These are phyloP conservation scores for Bocquillonia castaneifolia DNA, from an alignment of 441 rosid genomes.

Conservation along the genomic window DNA sequence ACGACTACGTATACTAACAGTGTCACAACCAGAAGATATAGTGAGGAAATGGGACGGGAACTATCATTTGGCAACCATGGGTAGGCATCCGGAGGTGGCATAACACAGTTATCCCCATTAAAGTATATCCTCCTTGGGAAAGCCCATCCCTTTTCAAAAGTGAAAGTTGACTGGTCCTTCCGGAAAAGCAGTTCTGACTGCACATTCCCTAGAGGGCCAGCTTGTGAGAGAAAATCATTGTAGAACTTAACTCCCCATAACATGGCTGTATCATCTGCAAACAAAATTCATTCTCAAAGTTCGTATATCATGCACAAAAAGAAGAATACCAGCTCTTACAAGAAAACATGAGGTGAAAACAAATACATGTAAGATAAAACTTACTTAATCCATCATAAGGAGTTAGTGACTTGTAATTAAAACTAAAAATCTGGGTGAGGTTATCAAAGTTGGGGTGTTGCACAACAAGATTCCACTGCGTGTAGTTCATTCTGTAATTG, in stretches of 20 bases:
- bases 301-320: constrained; percentile 11
- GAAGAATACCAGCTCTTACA: background rate
- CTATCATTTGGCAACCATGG: constrained; percentile 79
- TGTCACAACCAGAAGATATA: constrained; percentile 20
- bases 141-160: constrained; percentile 98
- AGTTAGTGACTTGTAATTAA: constrained; percentile 50
- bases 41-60: constrained; percentile 33
- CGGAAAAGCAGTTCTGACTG: constrained; percentile 84
- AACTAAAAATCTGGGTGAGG: constrained; percentile 70
- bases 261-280: constrained; percentile 90
- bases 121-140: constrained; percentile 89
- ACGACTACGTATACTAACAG: constrained; percentile 34
- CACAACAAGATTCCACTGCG: constrained; percentile 71
- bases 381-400: constrained; percentile 65
- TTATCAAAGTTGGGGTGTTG: constrained; percentile 92
- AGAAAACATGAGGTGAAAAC: background rate
- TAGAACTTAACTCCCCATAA: constrained; percentile 82
- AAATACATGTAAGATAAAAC: constrained; percentile 24
- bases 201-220: constrained; percentile 78
- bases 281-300: constrained; percentile 2
- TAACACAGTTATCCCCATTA: constrained; percentile 89
- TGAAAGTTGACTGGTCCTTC: constrained; percentile 71
- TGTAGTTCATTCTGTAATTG: constrained; percentile 71
- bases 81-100: constrained; percentile 93
- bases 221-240: constrained; percentile 74